Evolutionary conservation across 23 red algal genomes (phyloP).

Genomic region (Gracilaria domingensis): DNA sequence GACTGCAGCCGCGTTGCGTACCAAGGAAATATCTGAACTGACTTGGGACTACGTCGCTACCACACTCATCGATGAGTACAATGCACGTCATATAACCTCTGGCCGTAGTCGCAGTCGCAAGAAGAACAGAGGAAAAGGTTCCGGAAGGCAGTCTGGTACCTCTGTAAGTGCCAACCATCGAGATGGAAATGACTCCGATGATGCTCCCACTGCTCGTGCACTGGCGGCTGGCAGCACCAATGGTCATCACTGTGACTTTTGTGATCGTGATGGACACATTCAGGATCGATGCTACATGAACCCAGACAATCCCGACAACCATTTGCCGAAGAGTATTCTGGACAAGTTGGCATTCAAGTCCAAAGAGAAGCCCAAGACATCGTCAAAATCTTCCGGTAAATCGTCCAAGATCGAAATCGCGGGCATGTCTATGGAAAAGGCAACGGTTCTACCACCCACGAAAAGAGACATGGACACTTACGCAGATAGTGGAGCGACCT

Average conservation of each 20-base stretch:
- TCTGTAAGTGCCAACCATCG: background rate
- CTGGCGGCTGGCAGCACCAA: background rate
- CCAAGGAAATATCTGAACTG: slow-evolving; percentile 25
- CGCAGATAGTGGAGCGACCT: slow-evolving; percentile 39
- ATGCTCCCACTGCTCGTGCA: background rate
- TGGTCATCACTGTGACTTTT: slow-evolving; percentile 23
- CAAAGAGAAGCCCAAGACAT: background rate
- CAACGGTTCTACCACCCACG: slow-evolving; percentile 15
- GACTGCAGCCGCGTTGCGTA: slow-evolving; percentile 34
- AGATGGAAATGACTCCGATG: background rate
- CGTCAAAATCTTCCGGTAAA: background rate
- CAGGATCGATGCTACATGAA: slow-evolving; percentile 29
- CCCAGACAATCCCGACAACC: slow-evolving; percentile 35
- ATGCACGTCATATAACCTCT: background rate
- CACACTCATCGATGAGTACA: slow-evolving; percentile 45
- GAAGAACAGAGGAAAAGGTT: background rate
- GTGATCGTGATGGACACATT: slow-evolving; percentile 30
- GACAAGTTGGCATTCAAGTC: background rate
- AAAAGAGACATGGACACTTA: slow-evolving; percentile 20
- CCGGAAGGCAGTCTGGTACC: background rate
- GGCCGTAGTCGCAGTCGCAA: background rate
- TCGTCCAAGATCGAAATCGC: slow-evolving; percentile 7
- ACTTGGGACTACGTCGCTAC: slow-evolving; percentile 47
- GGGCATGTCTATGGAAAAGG: slow-evolving; percentile 14
- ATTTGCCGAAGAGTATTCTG: background rate